These are phyloP conservation scores for Phytophthora boehmeriae DNA, from an alignment of 352 stramenopile genomes.

Conservation along the genomic window DNA sequence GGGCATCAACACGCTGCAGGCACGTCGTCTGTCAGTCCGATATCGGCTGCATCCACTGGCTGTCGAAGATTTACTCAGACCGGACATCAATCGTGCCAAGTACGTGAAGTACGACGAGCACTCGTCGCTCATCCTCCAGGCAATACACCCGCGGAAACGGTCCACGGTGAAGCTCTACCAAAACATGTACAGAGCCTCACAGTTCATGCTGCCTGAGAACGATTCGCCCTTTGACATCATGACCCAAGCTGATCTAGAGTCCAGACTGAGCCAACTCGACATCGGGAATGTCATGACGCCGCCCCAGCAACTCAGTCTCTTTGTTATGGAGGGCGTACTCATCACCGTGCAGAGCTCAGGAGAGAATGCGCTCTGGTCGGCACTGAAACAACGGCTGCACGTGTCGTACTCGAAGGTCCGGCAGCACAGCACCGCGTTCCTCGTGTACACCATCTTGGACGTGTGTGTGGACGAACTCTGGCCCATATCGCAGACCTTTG, in stretches of 20 bases:
- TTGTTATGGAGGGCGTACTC: conserved; percentile 63
- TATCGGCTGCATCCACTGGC: conserved; percentile 82
- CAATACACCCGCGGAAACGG: conserved; percentile 48
- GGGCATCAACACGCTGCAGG: conserved; percentile 51
- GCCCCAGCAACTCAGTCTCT: conserved; percentile 74
- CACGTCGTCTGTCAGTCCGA: conserved; percentile 74
- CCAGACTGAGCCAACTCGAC: conserved; percentile 50
- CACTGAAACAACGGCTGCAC: conserved; percentile 61
- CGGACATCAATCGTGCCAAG: conserved; percentile 72
- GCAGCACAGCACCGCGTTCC: conserved; percentile 70
- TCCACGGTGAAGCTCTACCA: conserved; percentile 64
- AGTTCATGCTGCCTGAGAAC: conserved; percentile 50
- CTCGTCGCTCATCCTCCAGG: conserved; percentile 72
- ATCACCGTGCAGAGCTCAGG: conserved; percentile 62
- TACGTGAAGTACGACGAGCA: conserved; percentile 88
- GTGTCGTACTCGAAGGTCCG: conserved; percentile 83
- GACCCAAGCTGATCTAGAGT: conserved; percentile 58
- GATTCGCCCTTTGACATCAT: conserved; percentile 61
- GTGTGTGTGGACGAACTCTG: conserved; percentile 75
- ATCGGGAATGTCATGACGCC: conserved; percentile 65
- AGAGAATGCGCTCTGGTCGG: conserved; percentile 47
- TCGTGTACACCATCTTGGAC: conserved; percentile 80
- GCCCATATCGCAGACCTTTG: conserved; percentile 70
- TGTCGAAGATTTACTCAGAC: conserved; percentile 73
- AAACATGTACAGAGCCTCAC: conserved; percentile 61